These are phyloP conservation scores for Coelastrella sp. DNA, from an alignment of 139 green algal species.

Conservation along the genomic window DNA sequence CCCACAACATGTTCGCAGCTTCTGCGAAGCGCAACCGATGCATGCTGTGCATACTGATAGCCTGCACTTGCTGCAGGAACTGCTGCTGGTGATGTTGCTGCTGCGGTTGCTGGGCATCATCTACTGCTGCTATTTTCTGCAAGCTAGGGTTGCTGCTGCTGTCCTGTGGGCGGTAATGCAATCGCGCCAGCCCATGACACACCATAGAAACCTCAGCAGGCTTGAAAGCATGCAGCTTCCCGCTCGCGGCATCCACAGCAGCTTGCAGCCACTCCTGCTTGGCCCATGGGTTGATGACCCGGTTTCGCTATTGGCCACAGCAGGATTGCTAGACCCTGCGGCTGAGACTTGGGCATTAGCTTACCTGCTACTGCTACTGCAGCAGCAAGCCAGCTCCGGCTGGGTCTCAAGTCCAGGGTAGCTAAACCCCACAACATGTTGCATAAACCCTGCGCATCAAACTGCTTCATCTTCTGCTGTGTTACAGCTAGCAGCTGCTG, in stretches of 20 bases:
- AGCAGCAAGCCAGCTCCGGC: background rate
- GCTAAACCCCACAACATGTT: slow-evolving; percentile 42
- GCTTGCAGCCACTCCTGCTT: slow-evolving; percentile 15
- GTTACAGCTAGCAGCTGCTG: too few relatives aligned
- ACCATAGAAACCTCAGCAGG: slow-evolving; percentile 39
- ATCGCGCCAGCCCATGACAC: slow-evolving; percentile 16
- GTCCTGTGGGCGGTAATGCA: background rate
- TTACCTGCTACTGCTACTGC: slow-evolving; percentile 13
- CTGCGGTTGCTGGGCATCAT: too few relatives aligned
- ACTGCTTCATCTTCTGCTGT: too few relatives aligned
- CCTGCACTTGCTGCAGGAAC: slow-evolving; percentile 23
- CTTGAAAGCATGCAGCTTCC: slow-evolving; percentile 21
- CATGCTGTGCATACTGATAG: background rate
- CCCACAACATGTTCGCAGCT: slow-evolving; percentile 22
- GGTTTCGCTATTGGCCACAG: slow-evolving; percentile 7
- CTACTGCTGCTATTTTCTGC: too few relatives aligned
- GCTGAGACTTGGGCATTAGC: background rate
- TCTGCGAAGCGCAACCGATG: background rate
- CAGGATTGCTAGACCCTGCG: slow-evolving; percentile 19
- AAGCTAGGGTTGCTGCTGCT: slow-evolving; percentile 16
- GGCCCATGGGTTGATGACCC: background rate
- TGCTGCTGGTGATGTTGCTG: slow-evolving; percentile 19
- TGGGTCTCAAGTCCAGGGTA: background rate
- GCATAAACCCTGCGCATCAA: too few relatives aligned
- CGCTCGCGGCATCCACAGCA: background rate